These are phyloP conservation scores for Botryotinia globosa DNA, from an alignment of 2,329 filamentous ascomycete species.

Conservation along the genomic window DNA sequence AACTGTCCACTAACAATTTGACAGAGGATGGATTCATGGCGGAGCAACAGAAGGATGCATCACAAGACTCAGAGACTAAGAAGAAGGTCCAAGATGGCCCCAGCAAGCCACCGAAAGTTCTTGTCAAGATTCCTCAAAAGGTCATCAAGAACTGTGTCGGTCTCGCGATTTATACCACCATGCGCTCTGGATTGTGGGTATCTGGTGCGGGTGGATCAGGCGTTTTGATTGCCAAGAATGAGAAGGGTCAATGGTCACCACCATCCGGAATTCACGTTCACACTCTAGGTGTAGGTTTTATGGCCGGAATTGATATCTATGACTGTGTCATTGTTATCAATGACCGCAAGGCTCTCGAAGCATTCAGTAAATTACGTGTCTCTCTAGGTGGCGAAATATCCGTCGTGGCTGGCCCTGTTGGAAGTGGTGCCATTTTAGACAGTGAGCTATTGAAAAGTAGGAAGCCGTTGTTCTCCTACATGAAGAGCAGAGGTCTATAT, in stretches of 20 bases:
- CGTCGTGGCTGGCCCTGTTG: slow-evolving; percentile 72
- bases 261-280: slow-evolving; percentile 90
- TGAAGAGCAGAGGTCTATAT: slow-evolving; percentile 85
- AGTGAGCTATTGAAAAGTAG: slow-evolving; percentile 49
- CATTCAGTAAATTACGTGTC: slow-evolving; percentile 75
- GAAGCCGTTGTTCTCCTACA: slow-evolving; percentile 74
- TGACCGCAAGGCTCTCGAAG: slow-evolving; percentile 76
- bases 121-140: slow-evolving; percentile 79
- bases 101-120: slow-evolving; percentile 56
- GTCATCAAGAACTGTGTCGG: slow-evolving; percentile 86
- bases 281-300: slow-evolving; percentile 82
- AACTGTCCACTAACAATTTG: slow-evolving; percentile 27
- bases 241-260: slow-evolving; percentile 86
- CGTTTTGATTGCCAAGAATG: slow-evolving; percentile 73
- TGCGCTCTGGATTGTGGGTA: slow-evolving; percentile 88
- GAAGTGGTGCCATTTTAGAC: slow-evolving; percentile 58
- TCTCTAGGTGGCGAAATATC: slow-evolving; percentile 80
- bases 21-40: slow-evolving; percentile 64
- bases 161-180: slow-evolving; percentile 88
- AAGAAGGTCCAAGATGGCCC: slow-evolving; percentile 42
- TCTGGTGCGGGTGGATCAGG: slow-evolving; percentile 87
- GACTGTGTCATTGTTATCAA: slow-evolving; percentile 94
- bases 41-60: slow-evolving; percentile 13
- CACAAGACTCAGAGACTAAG: slow-evolving; percentile 39
- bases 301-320: slow-evolving; percentile 91